phyloP scores from a whole-genome alignment of 345 rosid genomes.

The Euphorbia peplus region DNA sequence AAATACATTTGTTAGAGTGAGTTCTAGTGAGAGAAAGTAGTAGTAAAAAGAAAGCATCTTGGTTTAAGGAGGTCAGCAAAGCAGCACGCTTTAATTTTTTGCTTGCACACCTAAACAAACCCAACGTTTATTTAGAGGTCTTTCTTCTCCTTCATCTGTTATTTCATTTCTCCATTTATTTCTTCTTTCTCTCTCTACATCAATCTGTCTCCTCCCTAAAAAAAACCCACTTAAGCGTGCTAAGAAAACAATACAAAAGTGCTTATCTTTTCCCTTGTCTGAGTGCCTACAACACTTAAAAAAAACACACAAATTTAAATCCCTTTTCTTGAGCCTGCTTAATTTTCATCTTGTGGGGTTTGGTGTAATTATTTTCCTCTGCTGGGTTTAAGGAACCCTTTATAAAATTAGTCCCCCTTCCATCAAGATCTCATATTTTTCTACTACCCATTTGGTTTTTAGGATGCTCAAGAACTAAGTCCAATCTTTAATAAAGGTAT shows the following conservation, averaged over 20 bases:
- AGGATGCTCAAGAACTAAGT: too few species aligned
- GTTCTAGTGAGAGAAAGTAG: neutral
- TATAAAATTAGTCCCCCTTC: constrained; percentile 14
- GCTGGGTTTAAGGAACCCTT: constrained; percentile 21
- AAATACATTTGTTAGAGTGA: neutral
- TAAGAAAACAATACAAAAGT: constrained; percentile 21
- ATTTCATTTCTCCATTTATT: neutral
- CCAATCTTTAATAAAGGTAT: neutral
- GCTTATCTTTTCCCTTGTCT: constrained; percentile 3
- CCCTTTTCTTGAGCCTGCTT: neutral
- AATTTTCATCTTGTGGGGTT: constrained; percentile 11
- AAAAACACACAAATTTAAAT: neutral
- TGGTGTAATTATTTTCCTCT: constrained; percentile 15
- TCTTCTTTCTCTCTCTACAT: neutral
- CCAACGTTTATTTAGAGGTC: constrained; percentile 30
- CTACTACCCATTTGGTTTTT: too few species aligned
- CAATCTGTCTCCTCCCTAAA: neutral
- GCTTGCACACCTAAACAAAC: constrained; percentile 50
- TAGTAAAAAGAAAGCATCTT: constrained; percentile 12
- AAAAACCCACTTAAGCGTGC: constrained; percentile 40
- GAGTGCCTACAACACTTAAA: constrained; percentile 16
- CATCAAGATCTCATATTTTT: too few species aligned
- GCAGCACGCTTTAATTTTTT: constrained; percentile 46
- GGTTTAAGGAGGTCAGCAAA: constrained; percentile 22
- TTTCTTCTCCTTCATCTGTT: neutral